Evolutionary conservation across 495 filamentous ascomycete genomes (phyloP), one percentile per base, ranked within the genome.

Genomic region (Penicillium ucsense): DNA sequence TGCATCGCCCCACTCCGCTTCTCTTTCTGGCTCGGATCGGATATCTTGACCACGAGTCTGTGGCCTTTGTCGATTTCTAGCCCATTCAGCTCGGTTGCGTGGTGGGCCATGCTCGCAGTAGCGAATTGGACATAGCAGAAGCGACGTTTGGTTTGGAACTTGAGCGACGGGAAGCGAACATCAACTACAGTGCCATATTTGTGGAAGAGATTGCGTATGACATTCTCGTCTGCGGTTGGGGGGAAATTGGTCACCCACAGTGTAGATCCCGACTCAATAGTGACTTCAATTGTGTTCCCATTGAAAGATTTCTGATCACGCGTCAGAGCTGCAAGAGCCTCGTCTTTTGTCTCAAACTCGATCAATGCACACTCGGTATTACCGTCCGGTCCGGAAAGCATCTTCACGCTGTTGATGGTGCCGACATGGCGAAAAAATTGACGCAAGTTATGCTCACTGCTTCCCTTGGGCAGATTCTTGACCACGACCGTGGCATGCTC

Each of bases 81-180:
- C 5, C 85, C 84, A 59, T 95, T 74, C 34, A 94, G 68, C 31
- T 78, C 65, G 1, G 80, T 85, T 3, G 89, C 88, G 31, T 74
- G 74, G 20, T 76, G 71, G 2, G 88, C 86, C 27, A 78, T 74
- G 4, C 70, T 72, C 3, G 79, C 61, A 33, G 79, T 79, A 35
- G 81, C 73, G 63, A 95, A 96, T 39, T 94, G 86, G 6, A 95
- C 74, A 60, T 98, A 98, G 65, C 88, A 95, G 67, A 98, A 98
- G 4, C 91, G 83, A 31, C 92, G 85, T 55, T 83, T 81, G 5
- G 84, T 86, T 54, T 95, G 86, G 60, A 74, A 89, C 64, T 91
- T 91, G 39, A 98, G 78, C 36, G 86, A 92, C 5, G 92, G 92
- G 60, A 91, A 91, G 8, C 92, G 86, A 44, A 98, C 73, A 57